Conservation (phyloP, 805 yeast species). For the Cyberlindnera euphorbiiphila region DNA sequence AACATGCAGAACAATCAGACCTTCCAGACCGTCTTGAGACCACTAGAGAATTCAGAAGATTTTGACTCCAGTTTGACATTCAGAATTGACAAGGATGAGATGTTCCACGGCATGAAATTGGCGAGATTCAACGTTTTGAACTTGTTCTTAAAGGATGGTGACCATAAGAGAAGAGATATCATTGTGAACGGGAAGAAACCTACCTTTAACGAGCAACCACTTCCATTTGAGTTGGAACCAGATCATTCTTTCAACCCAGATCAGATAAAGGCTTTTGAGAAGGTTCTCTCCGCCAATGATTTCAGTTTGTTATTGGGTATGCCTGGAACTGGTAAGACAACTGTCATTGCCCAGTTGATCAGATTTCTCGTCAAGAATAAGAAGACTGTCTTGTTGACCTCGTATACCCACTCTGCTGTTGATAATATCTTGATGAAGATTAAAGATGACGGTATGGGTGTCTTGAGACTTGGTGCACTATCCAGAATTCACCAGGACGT, state of each 20-base stretch:
- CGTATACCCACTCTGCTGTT: conserved; percentile 94
- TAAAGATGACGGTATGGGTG: conserved; percentile 39
- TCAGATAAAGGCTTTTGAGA: conserved; percentile 65
- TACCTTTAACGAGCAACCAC: conserved; percentile 23
- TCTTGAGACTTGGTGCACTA: conserved; percentile 65
- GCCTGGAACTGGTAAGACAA: conserved; percentile 98
- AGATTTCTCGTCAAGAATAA: conserved; percentile 52
- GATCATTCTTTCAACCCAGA: conserved; percentile 54
- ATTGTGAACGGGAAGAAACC: conserved; percentile 34
- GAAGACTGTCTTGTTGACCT: conserved; percentile 70
- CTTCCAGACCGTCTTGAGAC: conserved; percentile 44
- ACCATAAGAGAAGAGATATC: conserved; percentile 29
- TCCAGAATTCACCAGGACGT: conserved; percentile 61
- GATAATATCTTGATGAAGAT: conserved; percentile 85
- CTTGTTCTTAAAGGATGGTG: conserved; percentile 49
- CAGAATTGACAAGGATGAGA: conserved; percentile 78
- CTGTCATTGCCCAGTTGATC: conserved; percentile 78
- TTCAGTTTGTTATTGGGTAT: conserved; percentile 85
- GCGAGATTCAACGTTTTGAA: conserved; percentile 76
- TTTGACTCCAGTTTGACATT: conserved; percentile 31
- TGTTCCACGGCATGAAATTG: conserved; percentile 66
- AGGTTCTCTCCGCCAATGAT: conserved; percentile 62
- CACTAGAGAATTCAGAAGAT: conserved; percentile 9
- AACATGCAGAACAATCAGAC: conserved; percentile 43
- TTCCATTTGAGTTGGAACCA: conserved; percentile 20